A percentile compares a stretch with the other conserved stretches of the same genome.
Evolutionary conservation across 139 green algal genomes (phyloP).

Genomic region (Coelastrella sp.): DNA sequence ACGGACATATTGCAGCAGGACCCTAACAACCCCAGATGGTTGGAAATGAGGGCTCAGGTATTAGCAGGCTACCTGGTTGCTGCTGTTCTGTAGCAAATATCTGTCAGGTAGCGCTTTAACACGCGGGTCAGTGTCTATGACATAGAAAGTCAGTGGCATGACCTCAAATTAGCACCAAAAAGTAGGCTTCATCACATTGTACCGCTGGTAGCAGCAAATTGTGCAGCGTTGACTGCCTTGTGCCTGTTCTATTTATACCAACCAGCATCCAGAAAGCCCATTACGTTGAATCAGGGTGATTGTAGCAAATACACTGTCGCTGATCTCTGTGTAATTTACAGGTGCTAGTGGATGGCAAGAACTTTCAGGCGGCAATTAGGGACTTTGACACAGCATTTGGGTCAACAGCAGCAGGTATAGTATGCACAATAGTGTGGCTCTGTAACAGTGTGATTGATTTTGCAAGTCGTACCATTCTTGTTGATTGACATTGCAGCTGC

Average conservation of each 20-base stretch:
- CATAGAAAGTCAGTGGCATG: no score
- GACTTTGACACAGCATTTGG: conserved; percentile 76
- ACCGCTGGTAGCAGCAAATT: no score
- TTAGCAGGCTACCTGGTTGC: not conserved
- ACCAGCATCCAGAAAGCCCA: no score
- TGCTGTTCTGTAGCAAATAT: not conserved
- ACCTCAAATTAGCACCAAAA: no score
- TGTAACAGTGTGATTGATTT: not conserved
- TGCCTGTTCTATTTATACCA: no score
- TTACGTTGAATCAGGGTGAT: no score
- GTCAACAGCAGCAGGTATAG: conserved; percentile 47
- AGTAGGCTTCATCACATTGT: no score
- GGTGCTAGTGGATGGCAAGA: conserved; percentile 86
- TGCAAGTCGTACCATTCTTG: not conserved
- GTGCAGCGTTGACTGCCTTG: no score
- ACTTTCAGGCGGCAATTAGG: conserved; percentile 75
- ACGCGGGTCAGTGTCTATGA: not conserved
- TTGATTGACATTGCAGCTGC: no score
- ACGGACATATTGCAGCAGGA: conserved; percentile 57
- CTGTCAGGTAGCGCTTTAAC: not conserved
- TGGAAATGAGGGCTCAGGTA: conserved; percentile 81
- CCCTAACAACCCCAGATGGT: conserved; percentile 57
- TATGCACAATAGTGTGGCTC: not conserved
- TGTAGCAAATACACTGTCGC: not conserved
- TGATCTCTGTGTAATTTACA: conserved; percentile 39